Conservation (phyloP, 306 rosid genomes). For the Malus asiatica region DNA sequence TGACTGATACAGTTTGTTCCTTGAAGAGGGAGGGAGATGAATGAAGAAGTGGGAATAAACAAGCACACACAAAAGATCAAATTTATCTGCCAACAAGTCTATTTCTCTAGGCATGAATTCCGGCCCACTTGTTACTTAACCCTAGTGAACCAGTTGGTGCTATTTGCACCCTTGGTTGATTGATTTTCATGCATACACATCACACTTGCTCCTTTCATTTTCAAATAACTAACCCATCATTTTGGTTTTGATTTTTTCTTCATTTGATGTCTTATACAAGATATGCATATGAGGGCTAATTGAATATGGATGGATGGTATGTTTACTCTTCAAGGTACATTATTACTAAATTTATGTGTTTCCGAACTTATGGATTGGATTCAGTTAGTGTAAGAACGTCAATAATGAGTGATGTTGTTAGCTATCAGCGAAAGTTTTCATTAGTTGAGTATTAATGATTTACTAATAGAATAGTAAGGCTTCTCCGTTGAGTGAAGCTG, state of each 20-base stretch:
- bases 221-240: background rate
- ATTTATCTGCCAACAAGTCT: background rate
- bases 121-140: conserved; percentile 11
- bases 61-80: background rate
- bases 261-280: background rate
- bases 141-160: background rate
- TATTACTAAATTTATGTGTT: no score
- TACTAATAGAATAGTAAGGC: no score
- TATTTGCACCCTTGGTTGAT: background rate
- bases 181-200: background rate
- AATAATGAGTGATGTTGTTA: background rate
- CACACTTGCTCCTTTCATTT: background rate
- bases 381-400: background rate
- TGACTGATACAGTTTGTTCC: background rate
- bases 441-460: background rate
- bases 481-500: background rate
- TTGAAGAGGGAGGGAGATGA: background rate
- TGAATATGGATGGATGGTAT: background rate
- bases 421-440: no score
- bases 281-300: background rate
- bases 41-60: background rate
- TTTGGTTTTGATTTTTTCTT: background rate
- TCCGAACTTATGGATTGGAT: background rate
- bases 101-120: background rate
- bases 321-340: background rate